Conservation (phyloP, 129 eudicot genomes). For the sunflower (Helianthus annuus) region HanXRQr2.0-SUNRISE NC_035438.2:5087189-5087688, state of each 20-base stretch:
- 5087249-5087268: conserved; percentile 1
- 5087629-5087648: too few relatives aligned
- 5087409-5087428: neutral
- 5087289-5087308: neutral
- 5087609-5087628: too few relatives aligned
- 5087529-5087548: neutral
- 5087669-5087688: conserved; percentile 74
- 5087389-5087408: conserved; percentile 7
- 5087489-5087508: neutral
- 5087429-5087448: neutral
- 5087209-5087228: neutral
- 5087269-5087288: neutral
- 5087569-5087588: too few relatives aligned
- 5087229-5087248: neutral
- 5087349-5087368: conserved; percentile 10
- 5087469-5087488: neutral
- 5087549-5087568: neutral
- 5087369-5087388: conserved; percentile 14
- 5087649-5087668: conserved; percentile 46
- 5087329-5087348: conserved; percentile 15
- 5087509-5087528: neutral
- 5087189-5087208: conserved; percentile 7
- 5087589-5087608: neutral
- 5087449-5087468: neutral
- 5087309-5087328: conserved; percentile 1